Percentiles rank a stretch among this genome's conserved stretches.
Evolutionary conservation across 2,329 filamentous ascomycete genomes (phyloP).

Genomic region (Phyllosticta capitalensis): DNA sequence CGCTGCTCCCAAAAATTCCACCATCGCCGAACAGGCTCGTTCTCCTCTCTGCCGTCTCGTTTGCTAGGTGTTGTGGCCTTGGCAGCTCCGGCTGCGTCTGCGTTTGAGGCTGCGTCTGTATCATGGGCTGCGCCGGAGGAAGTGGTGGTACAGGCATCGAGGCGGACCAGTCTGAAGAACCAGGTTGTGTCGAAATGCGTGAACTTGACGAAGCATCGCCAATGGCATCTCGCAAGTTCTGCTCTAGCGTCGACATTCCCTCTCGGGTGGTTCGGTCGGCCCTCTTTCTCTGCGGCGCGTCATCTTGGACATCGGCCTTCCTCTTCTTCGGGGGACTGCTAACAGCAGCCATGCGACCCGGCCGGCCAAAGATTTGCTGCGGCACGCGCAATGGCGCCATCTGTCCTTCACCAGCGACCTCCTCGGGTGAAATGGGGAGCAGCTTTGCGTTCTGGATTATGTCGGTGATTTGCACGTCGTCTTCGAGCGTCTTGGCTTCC

Average conservation of each 20-base stretch:
- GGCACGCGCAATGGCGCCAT: constrained; percentile 33
- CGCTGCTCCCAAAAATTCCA: not conserved
- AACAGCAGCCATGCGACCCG: constrained; percentile 13
- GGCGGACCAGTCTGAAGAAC: no score
- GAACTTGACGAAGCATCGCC: no score
- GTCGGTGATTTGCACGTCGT: constrained; percentile 47
- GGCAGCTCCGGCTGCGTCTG: not conserved
- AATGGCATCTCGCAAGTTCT: no score
- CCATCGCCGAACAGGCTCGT: not conserved
- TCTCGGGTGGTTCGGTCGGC: not conserved
- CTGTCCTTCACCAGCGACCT: constrained; percentile 23
- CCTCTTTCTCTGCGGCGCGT: not conserved
- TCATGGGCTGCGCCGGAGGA: no score
- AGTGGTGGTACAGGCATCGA: no score
- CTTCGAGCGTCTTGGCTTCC: constrained; percentile 48
- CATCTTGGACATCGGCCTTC: not conserved
- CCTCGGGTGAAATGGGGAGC: constrained; percentile 31
- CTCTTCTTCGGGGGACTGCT: not conserved
- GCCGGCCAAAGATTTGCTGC: constrained; percentile 37
- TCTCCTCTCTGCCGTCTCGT: not conserved
- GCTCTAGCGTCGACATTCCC: no score
- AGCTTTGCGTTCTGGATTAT: constrained; percentile 50
- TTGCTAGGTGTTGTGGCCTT: not conserved
- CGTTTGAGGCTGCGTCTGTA: no score
- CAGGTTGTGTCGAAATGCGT: no score